These are phyloP conservation scores for Recurvomyces mirabilis DNA, from an alignment of 495 filamentous ascomycete species.

Conservation along the genomic window DNA sequence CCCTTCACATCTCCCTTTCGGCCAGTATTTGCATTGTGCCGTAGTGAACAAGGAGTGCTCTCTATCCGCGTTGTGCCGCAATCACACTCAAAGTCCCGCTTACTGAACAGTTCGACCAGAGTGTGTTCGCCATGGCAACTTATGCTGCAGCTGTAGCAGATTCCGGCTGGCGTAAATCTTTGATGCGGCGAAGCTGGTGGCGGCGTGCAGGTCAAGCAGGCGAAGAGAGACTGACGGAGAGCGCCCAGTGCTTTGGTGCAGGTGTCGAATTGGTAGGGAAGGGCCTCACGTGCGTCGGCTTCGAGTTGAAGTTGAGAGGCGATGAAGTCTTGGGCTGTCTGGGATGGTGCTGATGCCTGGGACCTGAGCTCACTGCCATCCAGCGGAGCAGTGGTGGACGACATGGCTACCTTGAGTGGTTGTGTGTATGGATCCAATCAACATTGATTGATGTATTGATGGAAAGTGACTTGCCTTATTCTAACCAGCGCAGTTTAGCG, in stretches of 20 bases:
- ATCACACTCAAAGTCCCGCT: conserved; percentile 91
- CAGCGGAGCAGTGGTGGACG: too few species aligned
- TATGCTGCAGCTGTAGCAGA: conserved; percentile 95
- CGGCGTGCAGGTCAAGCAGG: conserved; percentile 88
- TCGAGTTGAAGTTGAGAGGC: conserved; percentile 81
- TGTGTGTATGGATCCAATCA: too few species aligned
- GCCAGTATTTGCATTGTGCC: conserved; percentile 61
- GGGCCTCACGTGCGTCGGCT: conserved; percentile 82
- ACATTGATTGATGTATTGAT: too few species aligned
- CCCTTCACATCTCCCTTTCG: conserved; percentile 64
- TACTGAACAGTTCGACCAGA: conserved; percentile 91
- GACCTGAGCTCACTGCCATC: too few species aligned
- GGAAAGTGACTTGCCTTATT: too few species aligned
- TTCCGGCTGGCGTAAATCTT: conserved; percentile 62
- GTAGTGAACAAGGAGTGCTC: conserved; percentile 58
- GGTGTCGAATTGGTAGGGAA: conserved; percentile 89
- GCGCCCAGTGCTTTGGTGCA: conserved; percentile 83
- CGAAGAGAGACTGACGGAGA: conserved; percentile 75
- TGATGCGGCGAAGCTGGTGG: conserved; percentile 49
- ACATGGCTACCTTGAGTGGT: too few species aligned
- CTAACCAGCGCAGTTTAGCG: too few species aligned
- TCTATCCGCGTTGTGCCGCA: conserved; percentile 82
- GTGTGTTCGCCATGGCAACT: conserved; percentile 92
- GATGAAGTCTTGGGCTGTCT: conserved; percentile 90
- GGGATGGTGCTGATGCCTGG: too few species aligned